phyloP scores from a whole-genome alignment of 257 asterid genomes.

The Salvia miltiorrhiza region DNA sequence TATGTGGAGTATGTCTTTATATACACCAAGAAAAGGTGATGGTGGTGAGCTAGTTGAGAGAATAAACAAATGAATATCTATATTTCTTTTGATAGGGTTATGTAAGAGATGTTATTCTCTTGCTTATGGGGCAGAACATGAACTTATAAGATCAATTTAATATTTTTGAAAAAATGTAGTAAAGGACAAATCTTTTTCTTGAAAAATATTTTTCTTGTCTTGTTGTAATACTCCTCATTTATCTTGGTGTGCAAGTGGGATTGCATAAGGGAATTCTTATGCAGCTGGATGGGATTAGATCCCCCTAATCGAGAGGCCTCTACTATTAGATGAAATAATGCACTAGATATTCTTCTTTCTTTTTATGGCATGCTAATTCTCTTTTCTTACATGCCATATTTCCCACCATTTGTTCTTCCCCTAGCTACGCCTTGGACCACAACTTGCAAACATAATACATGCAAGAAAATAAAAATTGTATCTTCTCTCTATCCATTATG shows the following conservation, averaged over 20 bases:
- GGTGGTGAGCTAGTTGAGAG: slow-evolving; percentile 39
- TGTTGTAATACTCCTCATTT: slow-evolving; percentile 28
- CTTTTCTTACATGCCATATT: neutral
- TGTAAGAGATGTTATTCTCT: slow-evolving; percentile 29
- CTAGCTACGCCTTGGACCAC: neutral
- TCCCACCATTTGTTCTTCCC: neutral
- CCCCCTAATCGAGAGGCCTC: too few species aligned
- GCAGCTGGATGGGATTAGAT: slow-evolving; percentile 65
- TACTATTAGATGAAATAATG: neutral
- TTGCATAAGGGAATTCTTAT: slow-evolving; percentile 26
- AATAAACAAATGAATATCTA: neutral
- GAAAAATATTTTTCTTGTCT: neutral
- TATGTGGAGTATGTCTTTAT: slow-evolving; percentile 31
- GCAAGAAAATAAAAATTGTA: too few species aligned
- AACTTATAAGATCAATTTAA: neutral
- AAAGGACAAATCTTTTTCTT: slow-evolving; percentile 35
- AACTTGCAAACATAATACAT: neutral
- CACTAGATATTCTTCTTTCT: slow-evolving; percentile 26
- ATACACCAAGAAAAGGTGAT: slow-evolving; percentile 32
- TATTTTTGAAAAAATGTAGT: neutral
- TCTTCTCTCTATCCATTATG: too few species aligned
- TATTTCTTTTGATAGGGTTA: neutral
- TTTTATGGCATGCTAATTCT: slow-evolving; percentile 12
- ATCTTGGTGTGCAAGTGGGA: slow-evolving; percentile 41
- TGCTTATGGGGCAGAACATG: slow-evolving; percentile 24